Evolutionary conservation across 331 rosid species (phyloP), one percentile per base, ranked within the genome.

Genomic region (Pyrus hybrid): DNA sequence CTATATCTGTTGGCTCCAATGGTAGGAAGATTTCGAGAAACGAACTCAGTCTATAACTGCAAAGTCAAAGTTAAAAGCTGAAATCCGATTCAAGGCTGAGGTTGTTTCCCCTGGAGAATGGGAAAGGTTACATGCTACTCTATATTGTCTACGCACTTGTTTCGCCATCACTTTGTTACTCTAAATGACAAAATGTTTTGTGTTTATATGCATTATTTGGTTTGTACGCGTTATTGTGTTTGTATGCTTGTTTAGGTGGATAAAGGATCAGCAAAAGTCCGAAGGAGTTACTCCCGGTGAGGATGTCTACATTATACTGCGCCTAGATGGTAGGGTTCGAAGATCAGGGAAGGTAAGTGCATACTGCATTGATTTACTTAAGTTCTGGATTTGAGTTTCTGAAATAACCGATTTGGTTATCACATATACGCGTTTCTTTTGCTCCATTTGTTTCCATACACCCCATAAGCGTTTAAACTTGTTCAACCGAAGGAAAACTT

Each of bases 1-100:
- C 77, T 7, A 5, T 71, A 37, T 64, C n/a, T 20, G 53, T 49
- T 74, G 75, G 73, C 80, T 67, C 76, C 58, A n/a, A 37, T 84
- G 86, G 73, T 84, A 90, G 99, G 99, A 90, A 83, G 98, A 95
- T 81, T 95, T 95, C 67, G 98, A 92, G 81, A 89, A 95, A 85
- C 90, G 93, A 75, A 78, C 97, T 70, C 93, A 95, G 78, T 92
- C 93, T 57, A 74, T 95, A 89, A 86, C 85, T 25, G 82, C 98
- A 64, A 89, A 83, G 73, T 90, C 99, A 1, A 95, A 88, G 89
- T 84, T 95, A 93, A 88, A 92, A 83, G 88, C 99, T 60, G 99
- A 95, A 91, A 87, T 92, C 77, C 88, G 93, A 81, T 95, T 92
- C 86, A 89, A 83, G 88, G 96, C 99, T 26, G 98, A 95, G 84